Percentiles rank a stretch among this genome's conserved stretches.
Conservation (phyloP, 2,329 filamentous ascomycete species). For the Magnaporthiopsis incrustans region DNA sequence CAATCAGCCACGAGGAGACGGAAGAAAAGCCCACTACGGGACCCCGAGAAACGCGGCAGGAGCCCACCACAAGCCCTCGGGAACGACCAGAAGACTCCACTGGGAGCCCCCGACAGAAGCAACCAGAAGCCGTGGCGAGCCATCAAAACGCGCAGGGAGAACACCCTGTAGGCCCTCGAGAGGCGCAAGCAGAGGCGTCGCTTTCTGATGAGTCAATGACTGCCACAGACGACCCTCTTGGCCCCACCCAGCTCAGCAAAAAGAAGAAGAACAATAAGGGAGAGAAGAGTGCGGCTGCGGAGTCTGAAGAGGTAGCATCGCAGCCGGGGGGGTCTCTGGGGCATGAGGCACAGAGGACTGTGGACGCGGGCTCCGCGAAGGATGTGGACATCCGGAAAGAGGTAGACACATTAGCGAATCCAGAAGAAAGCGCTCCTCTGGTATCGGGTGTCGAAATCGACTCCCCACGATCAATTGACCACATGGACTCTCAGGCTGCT, state of each 20-base stretch:
- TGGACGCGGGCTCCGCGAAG: background rate
- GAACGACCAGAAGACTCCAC: background rate
- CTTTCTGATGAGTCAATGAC: background rate
- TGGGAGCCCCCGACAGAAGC: background rate
- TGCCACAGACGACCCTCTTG: too few species aligned
- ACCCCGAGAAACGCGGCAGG: background rate
- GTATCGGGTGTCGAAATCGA: background rate
- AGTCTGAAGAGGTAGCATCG: background rate
- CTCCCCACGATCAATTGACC: background rate
- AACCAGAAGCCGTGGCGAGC: background rate
- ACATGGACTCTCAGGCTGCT: background rate
- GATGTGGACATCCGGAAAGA: background rate
- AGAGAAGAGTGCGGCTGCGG: constrained; percentile 1
- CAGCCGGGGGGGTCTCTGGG: background rate
- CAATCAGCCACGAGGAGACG: background rate
- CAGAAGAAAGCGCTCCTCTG: background rate
- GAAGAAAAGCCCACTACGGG: background rate
- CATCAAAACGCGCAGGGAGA: background rate
- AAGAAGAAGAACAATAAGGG: constrained; percentile 6
- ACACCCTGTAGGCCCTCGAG: background rate
- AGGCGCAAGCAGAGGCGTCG: background rate
- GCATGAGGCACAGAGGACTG: background rate
- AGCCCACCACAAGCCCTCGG: background rate
- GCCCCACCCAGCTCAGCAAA: background rate
- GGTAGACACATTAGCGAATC: background rate